Evolutionary conservation across 2,329 filamentous ascomycete species (phyloP), one percentile per base, ranked within the genome.

Genomic region (Pseudocercospora crystallina): DNA sequence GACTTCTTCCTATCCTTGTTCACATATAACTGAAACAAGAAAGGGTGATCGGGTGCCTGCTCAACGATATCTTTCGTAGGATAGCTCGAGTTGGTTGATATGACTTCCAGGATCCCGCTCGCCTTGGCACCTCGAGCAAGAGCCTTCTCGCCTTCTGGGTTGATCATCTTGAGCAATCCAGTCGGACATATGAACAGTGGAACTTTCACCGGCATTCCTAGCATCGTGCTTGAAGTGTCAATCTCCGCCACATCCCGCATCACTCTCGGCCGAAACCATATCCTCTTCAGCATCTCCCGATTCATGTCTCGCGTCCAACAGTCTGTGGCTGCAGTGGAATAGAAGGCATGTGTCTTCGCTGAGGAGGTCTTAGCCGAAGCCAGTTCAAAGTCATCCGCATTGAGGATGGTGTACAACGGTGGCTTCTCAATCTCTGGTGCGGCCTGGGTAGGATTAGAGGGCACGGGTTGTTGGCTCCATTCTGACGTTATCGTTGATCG

Each of bases 11-110:
- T 73, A 51, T 82, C 72, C 56, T 77, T 78, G 65, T 84, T 78
- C 43, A 85, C 79, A 60, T 85, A 86, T 8, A 86, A 71, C 63
- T 85, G 82, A 63, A 84, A 83, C 70, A 82, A 80, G 48, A 77
- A 67, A 2, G 65, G 68, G 36, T 65, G 62, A 14, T 54, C 48
- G 3, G 58, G 54, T 45, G 53, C 57, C 17, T 58, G 44, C 2
- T 55, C 46, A 13, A 67, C 43, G 41, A 69, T 66, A 26, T 68
- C 65, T 7, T 54, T 52, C 15, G 65, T 45, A 10, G 64, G 65
- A 49, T 62, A 65, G 13, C 57, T 62, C 2, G 65, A 63, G 40
- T 65, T 68, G 34, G 58, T 64, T 9, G 64, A 69, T 5, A 64
- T 51, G 8, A 61, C 54, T 43, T 65, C 57, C 2, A 61, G 35